Evolutionary conservation across 768 basidiomycete species (phyloP), one percentile per base, ranked within the genome.

Genomic region (Strobilomyces dryophilus): DNA sequence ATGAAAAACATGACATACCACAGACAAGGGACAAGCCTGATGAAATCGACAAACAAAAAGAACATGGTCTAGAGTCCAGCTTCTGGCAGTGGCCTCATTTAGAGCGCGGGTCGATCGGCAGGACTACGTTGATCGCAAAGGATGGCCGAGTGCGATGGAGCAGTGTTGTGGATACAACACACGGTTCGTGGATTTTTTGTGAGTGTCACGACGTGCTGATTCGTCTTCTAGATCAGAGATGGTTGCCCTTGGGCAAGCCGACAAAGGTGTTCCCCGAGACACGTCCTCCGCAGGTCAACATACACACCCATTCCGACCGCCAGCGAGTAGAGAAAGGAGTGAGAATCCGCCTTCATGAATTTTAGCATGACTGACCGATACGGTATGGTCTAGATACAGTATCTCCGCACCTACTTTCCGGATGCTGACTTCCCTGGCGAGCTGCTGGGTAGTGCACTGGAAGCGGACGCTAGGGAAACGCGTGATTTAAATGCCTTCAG

Each of bases 371-470:
- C 2, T 11, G 21, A 18, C 24, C 53, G 10, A 59, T n/a, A 17
- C 21, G 14, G 8, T 34, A 11, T 55, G 44, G 47, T 41, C 17
- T 54, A 92, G 89, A 79, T 85, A 14, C 82, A 84, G 51, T 89
- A 88, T 60, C 73, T 91, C 44, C 81, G 85, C 42, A 83, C 81
- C 5, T 77, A 79, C 66, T 76, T 85, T 49, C 87, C 89, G 1
- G 88, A 91, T 54, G 74, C 85, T 15, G 87, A 90, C 54, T 73
- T 92, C n/a, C 72, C 86, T 8, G 70, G 79, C n/a, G 83, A 88
- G 37, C 69, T 92, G 21, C 74, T 92, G 42, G 68, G 79, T 47
- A 77, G 80, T 26, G 75, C 83, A 52, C 67, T 89, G 18, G 67
- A 73, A 12, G 70, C 73, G 47, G 82, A 85, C 43, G 69, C 74